Evolutionary conservation across 75 land plant genomes (phyloP), one percentile per base, ranked within the genome.

Genomic region (Picea glauca): DNA sequence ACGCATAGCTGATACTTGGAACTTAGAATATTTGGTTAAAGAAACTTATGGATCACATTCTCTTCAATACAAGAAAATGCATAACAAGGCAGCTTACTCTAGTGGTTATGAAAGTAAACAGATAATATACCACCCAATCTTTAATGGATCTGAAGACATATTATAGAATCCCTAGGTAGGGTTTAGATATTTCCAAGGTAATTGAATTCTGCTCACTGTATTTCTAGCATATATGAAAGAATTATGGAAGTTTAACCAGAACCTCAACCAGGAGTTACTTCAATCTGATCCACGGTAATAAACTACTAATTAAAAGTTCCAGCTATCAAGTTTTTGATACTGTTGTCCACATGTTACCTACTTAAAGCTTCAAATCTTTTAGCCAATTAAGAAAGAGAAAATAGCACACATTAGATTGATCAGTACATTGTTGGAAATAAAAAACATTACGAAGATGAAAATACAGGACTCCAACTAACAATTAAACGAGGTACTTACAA

Each of bases 401-500:
- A 70, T 46, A 7, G 23, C 54, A 7, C 3, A 43, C n/a, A 70
- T 43, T 5, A 70, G 43, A n/a, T 43, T 66, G 54, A 38, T 12
- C 4, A 3, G 54, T 20, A 70, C 2, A 18, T 18, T 1, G 35
- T 40, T 20, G 3, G 6, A 70, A 11, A 2, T 56, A 40, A 68
- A 3, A 43, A 43, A 20, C n/a, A 43, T 12, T 50, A 50, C 56
- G 9, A 50, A 50, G 56, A 50, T 50, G 56, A 50, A 50, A 50
- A 50, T 50, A 50, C 56, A 50, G 54, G 54, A 46, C 56, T 66
- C 8, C 3, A 7, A 4, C 20, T 33, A 66, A 33, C 20, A 35
- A 63, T 13, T 58, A 54, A 6, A 23, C 3, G n/a, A 3, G 30
- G 60, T 57, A 86, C 95, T 63, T 83, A 93, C 95, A 91, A 64